Percentiles rank a stretch among this genome's conserved stretches.
These are phyloP conservation scores for Metarhizium guizhouense DNA, from an alignment of 2,329 filamentous ascomycete genomes.

Conservation along the genomic window DNA sequence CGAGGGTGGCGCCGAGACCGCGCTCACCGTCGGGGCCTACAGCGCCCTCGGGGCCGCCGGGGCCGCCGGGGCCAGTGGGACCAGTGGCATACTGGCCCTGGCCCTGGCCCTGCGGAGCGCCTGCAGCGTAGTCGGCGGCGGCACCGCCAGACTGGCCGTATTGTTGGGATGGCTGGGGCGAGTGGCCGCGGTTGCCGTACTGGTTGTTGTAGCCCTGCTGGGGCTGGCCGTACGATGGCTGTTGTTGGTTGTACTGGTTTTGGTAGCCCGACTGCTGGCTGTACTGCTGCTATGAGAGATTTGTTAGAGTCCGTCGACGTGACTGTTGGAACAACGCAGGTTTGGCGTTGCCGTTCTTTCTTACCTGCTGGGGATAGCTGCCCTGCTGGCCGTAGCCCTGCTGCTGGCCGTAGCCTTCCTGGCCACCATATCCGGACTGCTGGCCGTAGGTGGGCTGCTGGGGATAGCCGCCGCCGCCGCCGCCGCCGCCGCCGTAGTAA, in stretches of 20 bases:
- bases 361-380: constrained; percentile 6
- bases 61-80: constrained; percentile 18
- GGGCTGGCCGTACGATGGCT: constrained; percentile 11
- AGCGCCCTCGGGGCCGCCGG: constrained; percentile 16
- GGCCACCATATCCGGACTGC: constrained; percentile 6
- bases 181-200: constrained; percentile 10
- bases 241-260: constrained; percentile 1
- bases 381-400: constrained; percentile 12
- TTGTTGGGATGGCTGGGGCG: constrained; percentile 7
- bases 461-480: constrained; percentile 9
- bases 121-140: constrained; percentile 11
- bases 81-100: constrained; percentile 11
- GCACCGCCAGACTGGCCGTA: constrained; percentile 14
- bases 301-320: background rate
- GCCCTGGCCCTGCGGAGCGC: constrained; percentile 11
- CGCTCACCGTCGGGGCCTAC: constrained; percentile 35
- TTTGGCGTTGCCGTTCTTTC: constrained; percentile 5
- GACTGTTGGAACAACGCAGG: too few species aligned
- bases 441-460: constrained; percentile 14
- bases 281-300: constrained; percentile 2
- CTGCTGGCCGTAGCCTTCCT: constrained; percentile 21
- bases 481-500: constrained; percentile 22
- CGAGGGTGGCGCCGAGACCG: constrained; percentile 43
- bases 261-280: constrained; percentile 5
- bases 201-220: constrained; percentile 8